Evolutionary conservation across 768 basidiomycete species (phyloP).

Genomic region (Suillus ampliporus): DNA sequence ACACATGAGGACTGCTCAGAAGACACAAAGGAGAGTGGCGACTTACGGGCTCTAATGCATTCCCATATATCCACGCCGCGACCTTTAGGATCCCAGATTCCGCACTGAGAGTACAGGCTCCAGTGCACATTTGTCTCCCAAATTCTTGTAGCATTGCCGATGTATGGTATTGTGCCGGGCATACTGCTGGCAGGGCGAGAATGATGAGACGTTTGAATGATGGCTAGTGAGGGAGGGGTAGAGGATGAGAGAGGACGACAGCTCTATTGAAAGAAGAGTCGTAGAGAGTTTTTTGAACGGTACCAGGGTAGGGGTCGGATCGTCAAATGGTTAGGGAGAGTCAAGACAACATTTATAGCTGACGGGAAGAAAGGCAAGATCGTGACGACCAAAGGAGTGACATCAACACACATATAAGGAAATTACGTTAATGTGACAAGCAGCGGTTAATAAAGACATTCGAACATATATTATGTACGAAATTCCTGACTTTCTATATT

Average conservation of each 20-base stretch:
- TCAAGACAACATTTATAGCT: slow-evolving; percentile 33
- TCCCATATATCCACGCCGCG: slow-evolving; percentile 80
- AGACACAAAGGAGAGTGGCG: slow-evolving; percentile 8
- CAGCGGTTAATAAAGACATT: slow-evolving; percentile 34
- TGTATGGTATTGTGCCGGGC: slow-evolving; percentile 38
- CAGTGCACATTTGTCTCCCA: slow-evolving; percentile 75
- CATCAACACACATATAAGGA: slow-evolving; percentile 33
- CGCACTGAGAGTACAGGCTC: slow-evolving; percentile 69
- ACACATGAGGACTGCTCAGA: slow-evolving; percentile 12
- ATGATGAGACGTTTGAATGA: background rate
- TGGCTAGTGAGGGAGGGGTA: background rate
- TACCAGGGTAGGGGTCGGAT: slow-evolving; percentile 16
- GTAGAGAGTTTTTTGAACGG: slow-evolving; percentile 3
- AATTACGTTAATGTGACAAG: slow-evolving; percentile 26
- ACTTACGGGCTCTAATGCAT: slow-evolving; percentile 70
- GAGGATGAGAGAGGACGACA: background rate
- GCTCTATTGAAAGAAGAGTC: background rate
- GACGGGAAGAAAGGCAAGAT: slow-evolving; percentile 33
- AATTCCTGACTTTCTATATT: slow-evolving; percentile 10
- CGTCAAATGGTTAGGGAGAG: slow-evolving; percentile 15
- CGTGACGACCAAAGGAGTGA: slow-evolving; percentile 31
- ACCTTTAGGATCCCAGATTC: slow-evolving; percentile 69
- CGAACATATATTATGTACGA: slow-evolving; percentile 7
- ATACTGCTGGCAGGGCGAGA: slow-evolving; percentile 28
- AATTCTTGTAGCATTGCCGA: slow-evolving; percentile 69